Evolutionary conservation across 2,329 filamentous ascomycete species (phyloP), one percentile per base, ranked within the genome.

Genomic region (Hymenoscyphus infarciens): DNA sequence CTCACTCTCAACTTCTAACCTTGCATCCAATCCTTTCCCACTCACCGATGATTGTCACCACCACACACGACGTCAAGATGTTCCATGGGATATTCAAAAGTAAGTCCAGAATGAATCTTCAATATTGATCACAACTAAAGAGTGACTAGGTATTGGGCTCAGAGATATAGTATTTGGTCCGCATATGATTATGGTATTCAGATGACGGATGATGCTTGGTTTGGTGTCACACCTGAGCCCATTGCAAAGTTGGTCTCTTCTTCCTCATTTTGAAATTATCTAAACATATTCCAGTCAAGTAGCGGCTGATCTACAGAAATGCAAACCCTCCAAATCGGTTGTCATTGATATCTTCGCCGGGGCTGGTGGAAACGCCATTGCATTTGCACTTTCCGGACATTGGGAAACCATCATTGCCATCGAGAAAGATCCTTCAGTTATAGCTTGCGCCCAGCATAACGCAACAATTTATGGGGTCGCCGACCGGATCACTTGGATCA

Each of bases 171-270:
- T 59, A 90, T 99, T 68, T 99, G 96, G 77, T 88, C 88, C 16
- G 83, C 83, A 70, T 99, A 97, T 74, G 89, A 97, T 74, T 83
- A 93, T 63, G 94, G 92, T 61, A 84, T 99, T 68, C 89, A 87
- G 80, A 86, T 99, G 82, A 99, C 96, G 0, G 88, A 96, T 74
- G 89, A 94, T 77, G 90, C 92, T 60, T 99, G 95, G 95, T 99
- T 95, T 75, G 95, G 93, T 61, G 93, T 98, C 7, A 99, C 96
- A 0, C 93, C 95, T 15, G 94, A 99, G 75, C 90, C 91, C 4
- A 86, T 99, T 31, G 95, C 95, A 64, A 87, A 83, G 91, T 95
- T 80, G 71, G 81, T 78, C 35, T 22, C 27, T 38, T 11, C 10
- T 19, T 52, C 57, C 38, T 55, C 27, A 27, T 25, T 25, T 39